Evolutionary conservation across 169 alveolate genomes (phyloP).

Genomic region (Babesia divergens): DNA sequence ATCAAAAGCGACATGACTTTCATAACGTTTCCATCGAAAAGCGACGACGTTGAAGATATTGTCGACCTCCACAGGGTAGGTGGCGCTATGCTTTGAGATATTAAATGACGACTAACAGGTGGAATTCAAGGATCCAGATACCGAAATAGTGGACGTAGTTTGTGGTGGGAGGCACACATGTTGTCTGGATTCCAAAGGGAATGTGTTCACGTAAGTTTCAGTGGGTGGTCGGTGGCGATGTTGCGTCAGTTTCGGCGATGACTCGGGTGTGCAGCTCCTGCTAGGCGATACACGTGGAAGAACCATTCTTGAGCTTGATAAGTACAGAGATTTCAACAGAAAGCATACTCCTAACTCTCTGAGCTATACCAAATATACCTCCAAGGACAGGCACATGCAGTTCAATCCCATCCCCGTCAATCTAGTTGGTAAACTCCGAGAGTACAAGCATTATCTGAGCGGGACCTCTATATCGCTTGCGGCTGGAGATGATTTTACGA

Average conservation of each 20-base stretch:
- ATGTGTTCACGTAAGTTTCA: conserved; percentile 50
- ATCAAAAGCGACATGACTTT: conserved; percentile 2
- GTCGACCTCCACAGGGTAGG: conserved; percentile 25
- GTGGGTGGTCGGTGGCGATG: background rate
- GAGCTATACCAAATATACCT: conserved; percentile 23
- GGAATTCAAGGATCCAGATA: conserved; percentile 29
- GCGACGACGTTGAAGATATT: background rate
- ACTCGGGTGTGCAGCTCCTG: conserved; percentile 38
- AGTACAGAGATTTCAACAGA: background rate
- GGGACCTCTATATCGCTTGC: conserved; percentile 12
- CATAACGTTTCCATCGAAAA: background rate
- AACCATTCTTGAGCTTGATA: conserved; percentile 23
- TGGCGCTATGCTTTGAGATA: too few species aligned
- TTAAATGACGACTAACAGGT: conserved; percentile 5
- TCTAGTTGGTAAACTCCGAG: conserved; percentile 1
- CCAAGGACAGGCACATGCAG: conserved; percentile 39
- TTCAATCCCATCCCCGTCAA: conserved; percentile 53
- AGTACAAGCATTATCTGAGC: background rate
- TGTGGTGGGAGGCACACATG: conserved; percentile 62
- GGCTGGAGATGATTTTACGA: conserved; percentile 52
- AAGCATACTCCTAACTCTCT: background rate
- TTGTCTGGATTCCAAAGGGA: conserved; percentile 47
- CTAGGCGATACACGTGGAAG: conserved; percentile 65
- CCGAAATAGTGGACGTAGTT: conserved; percentile 26
- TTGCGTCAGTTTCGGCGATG: conserved; percentile 56